Conservation (phyloP, 176 grass and related monocot genomes). For the Urochloa ruziziensis region DNA sequence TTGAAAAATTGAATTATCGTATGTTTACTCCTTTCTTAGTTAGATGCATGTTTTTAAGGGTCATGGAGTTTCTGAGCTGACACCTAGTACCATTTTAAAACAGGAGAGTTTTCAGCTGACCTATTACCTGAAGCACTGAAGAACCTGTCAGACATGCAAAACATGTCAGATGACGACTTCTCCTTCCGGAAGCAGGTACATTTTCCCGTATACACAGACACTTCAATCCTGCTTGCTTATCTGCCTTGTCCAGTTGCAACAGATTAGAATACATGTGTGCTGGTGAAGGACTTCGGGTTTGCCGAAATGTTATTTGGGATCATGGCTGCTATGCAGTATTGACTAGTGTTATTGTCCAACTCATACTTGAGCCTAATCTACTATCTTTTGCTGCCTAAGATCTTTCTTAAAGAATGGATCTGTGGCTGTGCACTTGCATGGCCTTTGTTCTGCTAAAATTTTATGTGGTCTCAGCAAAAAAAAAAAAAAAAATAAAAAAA, state of each 20-base stretch:
- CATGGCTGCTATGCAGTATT: neutral
- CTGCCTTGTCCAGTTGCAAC: neutral
- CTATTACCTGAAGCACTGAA: constrained; percentile 75
- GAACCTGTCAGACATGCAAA: constrained; percentile 80
- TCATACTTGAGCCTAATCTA: neutral
- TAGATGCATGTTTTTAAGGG: neutral
- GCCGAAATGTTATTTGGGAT: neutral
- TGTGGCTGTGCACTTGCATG: constrained; percentile 4
- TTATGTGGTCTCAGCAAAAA: neutral
- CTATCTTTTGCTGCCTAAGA: neutral
- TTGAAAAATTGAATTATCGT: neutral
- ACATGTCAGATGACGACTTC: constrained; percentile 77
- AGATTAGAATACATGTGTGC: neutral
- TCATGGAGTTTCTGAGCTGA: constrained; percentile 19
- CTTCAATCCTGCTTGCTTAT: neutral
- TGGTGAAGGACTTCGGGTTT: constrained; percentile 6
- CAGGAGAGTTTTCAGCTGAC: constrained; percentile 68
- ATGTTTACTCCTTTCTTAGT: neutral
- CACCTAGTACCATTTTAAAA: constrained; percentile 26
- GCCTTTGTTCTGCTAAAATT: neutral
- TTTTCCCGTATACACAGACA: neutral
- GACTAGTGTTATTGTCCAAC: neutral
- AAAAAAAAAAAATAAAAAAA: too few species aligned
- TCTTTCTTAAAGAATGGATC: neutral
- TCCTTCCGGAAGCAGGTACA: constrained; percentile 84